Evolutionary conservation across 2,329 filamentous ascomycete genomes (phyloP).

Genomic region (Alternaria infectoria): DNA sequence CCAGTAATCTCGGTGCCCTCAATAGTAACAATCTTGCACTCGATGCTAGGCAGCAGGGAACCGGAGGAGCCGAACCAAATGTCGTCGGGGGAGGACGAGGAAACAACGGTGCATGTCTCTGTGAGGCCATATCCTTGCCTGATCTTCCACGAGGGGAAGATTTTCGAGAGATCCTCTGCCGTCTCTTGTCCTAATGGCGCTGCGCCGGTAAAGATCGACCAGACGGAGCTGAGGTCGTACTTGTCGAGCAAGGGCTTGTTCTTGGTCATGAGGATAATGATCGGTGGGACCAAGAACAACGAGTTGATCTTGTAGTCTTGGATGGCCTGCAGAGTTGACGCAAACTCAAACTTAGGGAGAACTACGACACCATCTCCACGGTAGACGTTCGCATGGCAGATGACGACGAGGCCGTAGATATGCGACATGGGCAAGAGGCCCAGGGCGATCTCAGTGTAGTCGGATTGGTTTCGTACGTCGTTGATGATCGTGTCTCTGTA

Average conservation of each 20-base stretch:
- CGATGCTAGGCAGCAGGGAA: slow-evolving; percentile 68
- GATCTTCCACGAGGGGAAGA: slow-evolving; percentile 70
- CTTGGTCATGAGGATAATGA: slow-evolving; percentile 78
- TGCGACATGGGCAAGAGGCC: slow-evolving; percentile 82
- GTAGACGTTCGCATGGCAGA: slow-evolving; percentile 69
- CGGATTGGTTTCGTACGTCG: slow-evolving; percentile 44
- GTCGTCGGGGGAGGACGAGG: slow-evolving; percentile 65
- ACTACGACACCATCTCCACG: slow-evolving; percentile 77
- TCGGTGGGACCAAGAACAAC: slow-evolving; percentile 77
- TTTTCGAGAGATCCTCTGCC: slow-evolving; percentile 65
- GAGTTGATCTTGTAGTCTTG: slow-evolving; percentile 71
- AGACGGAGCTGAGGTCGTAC: slow-evolving; percentile 74
- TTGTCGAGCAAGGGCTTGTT: slow-evolving; percentile 65
- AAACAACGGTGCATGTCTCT: slow-evolving; percentile 75
- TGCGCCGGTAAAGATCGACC: slow-evolving; percentile 73
- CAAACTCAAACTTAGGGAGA: slow-evolving; percentile 77
- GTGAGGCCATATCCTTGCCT: slow-evolving; percentile 80
- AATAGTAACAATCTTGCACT: slow-evolving; percentile 69
- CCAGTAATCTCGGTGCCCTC: slow-evolving; percentile 72
- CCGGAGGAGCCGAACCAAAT: slow-evolving; percentile 75
- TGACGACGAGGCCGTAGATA: slow-evolving; percentile 78
- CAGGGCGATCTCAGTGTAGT: slow-evolving; percentile 62
- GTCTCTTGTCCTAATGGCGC: slow-evolving; percentile 79
- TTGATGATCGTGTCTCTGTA: slow-evolving; percentile 50
- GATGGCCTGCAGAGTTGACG: slow-evolving; percentile 67